phyloP scores from a whole-genome alignment of 177 flowering plant genomes.

The Telopea speciosissima region DNA sequence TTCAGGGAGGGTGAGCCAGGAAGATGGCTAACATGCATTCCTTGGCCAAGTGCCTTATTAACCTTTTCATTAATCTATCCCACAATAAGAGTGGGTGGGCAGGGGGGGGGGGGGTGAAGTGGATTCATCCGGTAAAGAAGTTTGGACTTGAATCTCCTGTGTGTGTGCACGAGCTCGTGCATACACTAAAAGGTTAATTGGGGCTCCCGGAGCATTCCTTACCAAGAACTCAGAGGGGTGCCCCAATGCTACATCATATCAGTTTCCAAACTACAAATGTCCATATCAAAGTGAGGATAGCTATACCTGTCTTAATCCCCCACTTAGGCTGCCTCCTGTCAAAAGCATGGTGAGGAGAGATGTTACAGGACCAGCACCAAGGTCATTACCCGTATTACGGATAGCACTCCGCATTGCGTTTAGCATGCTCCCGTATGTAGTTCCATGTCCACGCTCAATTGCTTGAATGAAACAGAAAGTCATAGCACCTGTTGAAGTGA shows the following conservation, averaged over 20 bases:
- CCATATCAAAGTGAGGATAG: neutral
- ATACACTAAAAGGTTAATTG: too few relatives aligned
- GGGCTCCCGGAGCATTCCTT: too few relatives aligned
- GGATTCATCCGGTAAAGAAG: neutral
- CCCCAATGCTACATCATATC: too few relatives aligned
- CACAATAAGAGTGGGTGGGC: too few relatives aligned
- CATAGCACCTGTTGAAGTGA: constrained; percentile 92
- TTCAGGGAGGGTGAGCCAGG: neutral
- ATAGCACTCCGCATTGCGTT: constrained; percentile 74
- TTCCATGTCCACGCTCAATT: constrained; percentile 62
- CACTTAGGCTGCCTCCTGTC: constrained; percentile 60
- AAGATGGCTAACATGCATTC: neutral
- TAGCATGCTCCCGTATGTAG: constrained; percentile 78
- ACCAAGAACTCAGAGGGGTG: too few relatives aligned
- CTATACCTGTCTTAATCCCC: constrained; percentile 74
- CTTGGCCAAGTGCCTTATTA: neutral
- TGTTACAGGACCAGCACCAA: constrained; percentile 59
- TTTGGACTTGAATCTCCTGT: neutral
- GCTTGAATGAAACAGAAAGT: constrained; percentile 92
- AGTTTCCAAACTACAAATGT: too few relatives aligned
- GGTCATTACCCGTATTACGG: constrained; percentile 24
- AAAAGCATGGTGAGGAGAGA: constrained; percentile 75
- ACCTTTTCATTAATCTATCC: neutral
- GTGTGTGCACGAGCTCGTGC: neutral
- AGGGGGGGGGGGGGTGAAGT: neutral